These are phyloP conservation scores for Uromyces viciae-fabae DNA, from an alignment of 1,284 basidiomycete genomes.

Conservation along the genomic window DNA sequence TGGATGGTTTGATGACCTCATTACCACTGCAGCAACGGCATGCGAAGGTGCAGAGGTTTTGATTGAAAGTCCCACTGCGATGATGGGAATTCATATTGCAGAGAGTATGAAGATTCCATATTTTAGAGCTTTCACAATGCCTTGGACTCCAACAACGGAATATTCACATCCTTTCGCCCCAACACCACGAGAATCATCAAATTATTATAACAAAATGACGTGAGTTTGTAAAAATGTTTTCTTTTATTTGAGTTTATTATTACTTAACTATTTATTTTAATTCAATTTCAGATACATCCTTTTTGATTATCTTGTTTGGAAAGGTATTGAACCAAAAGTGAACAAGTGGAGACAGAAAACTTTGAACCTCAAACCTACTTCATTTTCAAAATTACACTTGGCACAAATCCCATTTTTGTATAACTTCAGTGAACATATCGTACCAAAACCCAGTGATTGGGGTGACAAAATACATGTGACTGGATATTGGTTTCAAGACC, in stretches of 20 bases:
- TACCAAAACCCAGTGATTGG: slow-evolving; percentile 52
- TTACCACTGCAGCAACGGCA: slow-evolving; percentile 49
- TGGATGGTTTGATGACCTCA: slow-evolving; percentile 51
- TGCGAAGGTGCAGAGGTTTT: slow-evolving; percentile 51
- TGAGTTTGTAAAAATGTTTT: background rate
- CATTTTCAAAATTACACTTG: slow-evolving; percentile 48
- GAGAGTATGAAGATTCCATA: slow-evolving; percentile 52
- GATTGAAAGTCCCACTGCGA: slow-evolving; percentile 52
- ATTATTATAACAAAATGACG: slow-evolving; percentile 49
- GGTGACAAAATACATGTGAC: slow-evolving; percentile 50
- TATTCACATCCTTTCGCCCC: slow-evolving; percentile 53
- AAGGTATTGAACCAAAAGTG: slow-evolving; percentile 50
- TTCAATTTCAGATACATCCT: slow-evolving; percentile 47
- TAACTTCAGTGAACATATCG: slow-evolving; percentile 52
- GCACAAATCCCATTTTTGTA: slow-evolving; percentile 51
- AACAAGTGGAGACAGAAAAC: slow-evolving; percentile 52
- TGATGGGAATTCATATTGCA: slow-evolving; percentile 53
- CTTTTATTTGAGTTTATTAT: background rate
- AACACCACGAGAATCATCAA: slow-evolving; percentile 49
- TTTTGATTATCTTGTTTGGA: slow-evolving; percentile 52
- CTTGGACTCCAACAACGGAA: slow-evolving; percentile 50
- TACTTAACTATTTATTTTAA: background rate
- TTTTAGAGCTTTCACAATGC: slow-evolving; percentile 53
- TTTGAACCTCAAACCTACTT: slow-evolving; percentile 49
- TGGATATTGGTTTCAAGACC: slow-evolving; percentile 52